Base-by-base conservation (phyloP, 2,329 filamentous ascomycete species). In the Penicillium sumatraense region DNA sequence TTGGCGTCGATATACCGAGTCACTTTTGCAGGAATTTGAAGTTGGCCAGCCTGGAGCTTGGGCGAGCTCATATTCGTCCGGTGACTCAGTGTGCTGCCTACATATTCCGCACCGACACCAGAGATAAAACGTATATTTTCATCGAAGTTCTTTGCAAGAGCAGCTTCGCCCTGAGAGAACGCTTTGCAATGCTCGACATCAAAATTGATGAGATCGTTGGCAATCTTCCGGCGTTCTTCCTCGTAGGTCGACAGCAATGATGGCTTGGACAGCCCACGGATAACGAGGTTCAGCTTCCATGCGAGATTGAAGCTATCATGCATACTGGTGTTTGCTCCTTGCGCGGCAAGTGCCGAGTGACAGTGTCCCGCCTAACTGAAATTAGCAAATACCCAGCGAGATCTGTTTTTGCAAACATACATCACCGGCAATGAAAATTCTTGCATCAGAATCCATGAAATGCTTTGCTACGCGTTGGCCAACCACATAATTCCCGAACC, bases 1-100 rank as follows among this genome's bases (percentile, higher is more conserved):
- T 92, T 93, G 3, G 89, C 86, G 72, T 93, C 89, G 49, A 91
- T 83, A 68, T 88, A 91, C 24, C 89, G 83, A 0, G 87, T 89
- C 16, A 88, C 88, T 72, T 85, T 89, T 36, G 86, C 86, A 2
- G 89, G 89, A 3, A 86, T 82, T 23, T 89, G 78, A 20, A 85
- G 67, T 5, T 68, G 63, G 0, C 78, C 78, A 0, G 77, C 72
- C 23, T 65, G 72, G 0, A 82, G 65, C 70, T 72, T 60, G 4
- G 45, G 46, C n/a, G 84, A 42, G 10, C 9, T 13, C 40, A 21
- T 31, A 10, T 20, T 23, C 29, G 45, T 44, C 62, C 14, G 4
- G 79, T 76, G 68, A 63, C 89, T 91, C 65, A 89, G 82, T 5
- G 82, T 76, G 57, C 89, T 87, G 46, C 81, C 75, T 6, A 80